These are phyloP conservation scores for Pythium guiyangense DNA, from an alignment of 352 stramenopile genomes.

Conservation along the genomic window DNA sequence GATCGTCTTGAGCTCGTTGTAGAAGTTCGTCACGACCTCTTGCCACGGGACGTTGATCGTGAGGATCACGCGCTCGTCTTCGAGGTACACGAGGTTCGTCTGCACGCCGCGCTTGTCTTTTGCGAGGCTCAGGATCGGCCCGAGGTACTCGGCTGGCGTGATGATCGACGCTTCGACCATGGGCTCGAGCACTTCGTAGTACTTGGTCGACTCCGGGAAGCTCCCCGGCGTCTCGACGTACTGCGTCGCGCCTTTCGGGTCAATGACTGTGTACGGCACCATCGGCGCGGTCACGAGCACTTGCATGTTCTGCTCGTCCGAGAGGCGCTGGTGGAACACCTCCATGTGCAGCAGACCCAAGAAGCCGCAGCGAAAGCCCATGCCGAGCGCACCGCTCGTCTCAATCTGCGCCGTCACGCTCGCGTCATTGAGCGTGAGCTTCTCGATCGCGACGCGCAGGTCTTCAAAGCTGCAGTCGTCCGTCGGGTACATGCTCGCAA, in stretches of 20 bases:
- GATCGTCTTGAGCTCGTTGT: constrained; percentile 97
- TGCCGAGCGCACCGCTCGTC: constrained; percentile 91
- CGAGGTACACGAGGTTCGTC: constrained; percentile 93
- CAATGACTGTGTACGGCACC: constrained; percentile 94
- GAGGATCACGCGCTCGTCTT: constrained; percentile 93
- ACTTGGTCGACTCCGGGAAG: constrained; percentile 83
- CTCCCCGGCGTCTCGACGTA: constrained; percentile 71
- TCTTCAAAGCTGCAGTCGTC: constrained; percentile 96
- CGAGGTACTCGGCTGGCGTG: constrained; percentile 93
- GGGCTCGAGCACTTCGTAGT: constrained; percentile 91
- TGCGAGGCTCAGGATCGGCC: constrained; percentile 92
- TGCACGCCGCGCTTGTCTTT: constrained; percentile 89
- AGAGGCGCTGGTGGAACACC: constrained; percentile 97
- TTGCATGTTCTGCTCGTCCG: constrained; percentile 96
- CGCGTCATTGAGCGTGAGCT: constrained; percentile 97
- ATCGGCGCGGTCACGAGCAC: constrained; percentile 98
- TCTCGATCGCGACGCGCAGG: constrained; percentile 93
- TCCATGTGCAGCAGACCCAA: constrained; percentile 98
- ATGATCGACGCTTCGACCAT: constrained; percentile 97
- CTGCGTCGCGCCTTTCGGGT: constrained; percentile 33
- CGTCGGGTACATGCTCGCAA: constrained; percentile 97
- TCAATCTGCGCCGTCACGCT: constrained; percentile 95
- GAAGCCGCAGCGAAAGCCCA: constrained; percentile 97
- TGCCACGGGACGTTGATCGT: constrained; percentile 96
- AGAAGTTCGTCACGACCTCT: constrained; percentile 99